phyloP scores from a whole-genome alignment of 2,329 filamentous ascomycete species.

The Botrytis aclada region DNA sequence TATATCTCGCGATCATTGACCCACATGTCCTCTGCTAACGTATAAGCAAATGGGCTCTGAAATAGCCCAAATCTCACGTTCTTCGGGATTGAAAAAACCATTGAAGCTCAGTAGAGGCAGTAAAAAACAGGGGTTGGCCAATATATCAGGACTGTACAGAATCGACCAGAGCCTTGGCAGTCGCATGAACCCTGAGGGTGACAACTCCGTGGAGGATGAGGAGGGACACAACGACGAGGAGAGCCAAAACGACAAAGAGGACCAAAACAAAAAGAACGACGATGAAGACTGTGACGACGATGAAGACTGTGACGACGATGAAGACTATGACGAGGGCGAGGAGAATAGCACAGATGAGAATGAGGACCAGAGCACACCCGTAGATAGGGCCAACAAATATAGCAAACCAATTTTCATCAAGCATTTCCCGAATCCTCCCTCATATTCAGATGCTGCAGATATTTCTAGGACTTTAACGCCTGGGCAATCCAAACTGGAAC shows the following conservation, averaged over 20 bases:
- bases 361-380: neutral
- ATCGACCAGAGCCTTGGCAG: no score
- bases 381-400: no score
- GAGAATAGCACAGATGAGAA: rapidly evolving
- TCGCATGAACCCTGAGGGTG: neutral
- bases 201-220: no score
- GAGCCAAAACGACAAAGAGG: no score
- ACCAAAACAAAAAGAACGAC: no score
- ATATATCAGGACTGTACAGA: no score
- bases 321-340: neutral
- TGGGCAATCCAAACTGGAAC: neutral
- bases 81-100: neutral
- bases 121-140: no score
- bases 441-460: no score
- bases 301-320: no score
- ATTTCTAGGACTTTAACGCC: rapidly evolving
- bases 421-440: no score
- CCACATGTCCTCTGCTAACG: neutral
- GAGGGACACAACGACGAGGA: neutral
- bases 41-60: neutral
- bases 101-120: neutral
- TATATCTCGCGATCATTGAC: neutral
- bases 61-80: neutral
- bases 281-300: no score
- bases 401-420: no score